Base-by-base conservation (phyloP, 2,329 filamentous ascomycete species). In the Didymosphaeria variabile region DNA sequence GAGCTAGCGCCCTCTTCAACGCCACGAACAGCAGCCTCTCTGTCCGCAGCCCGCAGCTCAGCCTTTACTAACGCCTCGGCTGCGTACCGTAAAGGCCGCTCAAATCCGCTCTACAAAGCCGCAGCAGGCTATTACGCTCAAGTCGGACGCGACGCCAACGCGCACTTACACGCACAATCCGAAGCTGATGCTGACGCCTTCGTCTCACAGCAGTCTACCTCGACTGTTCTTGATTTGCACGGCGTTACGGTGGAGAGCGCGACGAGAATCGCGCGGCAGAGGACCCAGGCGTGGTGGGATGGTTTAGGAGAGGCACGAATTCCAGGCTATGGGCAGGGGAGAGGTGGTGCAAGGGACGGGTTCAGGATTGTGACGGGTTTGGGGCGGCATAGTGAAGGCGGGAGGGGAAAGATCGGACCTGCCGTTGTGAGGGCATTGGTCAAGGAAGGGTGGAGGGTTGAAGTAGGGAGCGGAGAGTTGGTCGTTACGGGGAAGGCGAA, bases 181-280 rank as follows among this genome's bases (percentile, higher is more conserved):
- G 88, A 88, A n/a, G 82, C 83, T 0, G 88, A 88, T 1, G 92
- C 93, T 1, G 90, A 95, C 69, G 79, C 85, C 0, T 83, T 90
- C 3, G 94, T 94, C 1, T 84, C 88, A 12, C 74, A 80, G 10
- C 90, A 93, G 72, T 94, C 91, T 54, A 92, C 91, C 54, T 84
- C 83, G 0, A 82, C 79, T 1, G 81, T 84, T 21, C 82, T 96
- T 8, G 94, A 98, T 76, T 81, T 98, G 29, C 94, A 98, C 75
- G 92, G 93, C 6, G 88, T 97, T 5, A 88, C 85, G 47, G 93
- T 97, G 1, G 83, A 88, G 52, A 91, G 97, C 75, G 94, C 91
- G 1, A 88, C 93, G 32, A 84, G 91, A 3, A 97, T 97, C 65
- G 89, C 91, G 1, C 85, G 86, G 32, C 84, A 88, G 50, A 85